Conservation (phyloP, 1,139 yeast genomes). For the Diutina ranongensis region DNA sequence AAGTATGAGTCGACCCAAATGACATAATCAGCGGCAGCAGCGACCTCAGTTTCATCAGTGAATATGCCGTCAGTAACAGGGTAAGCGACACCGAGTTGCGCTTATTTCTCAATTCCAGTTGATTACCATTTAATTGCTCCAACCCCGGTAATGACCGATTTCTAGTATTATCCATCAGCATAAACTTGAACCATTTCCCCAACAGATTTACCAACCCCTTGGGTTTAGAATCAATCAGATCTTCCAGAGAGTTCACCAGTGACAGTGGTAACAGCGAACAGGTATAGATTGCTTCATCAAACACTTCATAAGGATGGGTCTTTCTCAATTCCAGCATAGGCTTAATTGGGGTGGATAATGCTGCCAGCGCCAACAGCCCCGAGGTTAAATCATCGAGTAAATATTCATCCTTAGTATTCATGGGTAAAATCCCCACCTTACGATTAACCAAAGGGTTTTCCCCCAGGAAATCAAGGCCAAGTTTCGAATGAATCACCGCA, state of each 20-base stretch:
- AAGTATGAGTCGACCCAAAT: conserved; percentile 16
- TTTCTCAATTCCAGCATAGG: conserved; percentile 28
- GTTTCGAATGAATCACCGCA: conserved; percentile 15
- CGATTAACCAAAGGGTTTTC: conserved; percentile 42
- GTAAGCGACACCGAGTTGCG: conserved; percentile 28
- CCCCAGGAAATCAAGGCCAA: conserved; percentile 24
- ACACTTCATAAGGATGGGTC: conserved; percentile 59
- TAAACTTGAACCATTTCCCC: conserved; percentile 26
- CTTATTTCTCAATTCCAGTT: conserved; percentile 10
- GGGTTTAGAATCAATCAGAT: conserved; percentile 2
- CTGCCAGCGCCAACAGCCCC: not conserved
- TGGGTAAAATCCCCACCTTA: conserved; percentile 33
- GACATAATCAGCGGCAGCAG: conserved; percentile 35
- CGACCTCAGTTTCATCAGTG: conserved; percentile 23
- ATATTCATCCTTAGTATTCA: conserved; percentile 15
- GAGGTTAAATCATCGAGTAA: conserved; percentile 11
- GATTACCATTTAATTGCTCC: conserved; percentile 7
- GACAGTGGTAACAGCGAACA: conserved; percentile 27
- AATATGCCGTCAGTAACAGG: conserved; percentile 26
- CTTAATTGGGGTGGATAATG: conserved; percentile 5
- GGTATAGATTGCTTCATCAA: conserved; percentile 68
- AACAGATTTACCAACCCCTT: conserved; percentile 20
- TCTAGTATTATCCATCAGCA: conserved; percentile 19
- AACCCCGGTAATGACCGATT: not conserved
- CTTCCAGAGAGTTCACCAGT: conserved; percentile 5